phyloP scores from a whole-genome alignment of 2,329 filamentous ascomycete genomes.

The Emmonsiellopsis sp. region DNA sequence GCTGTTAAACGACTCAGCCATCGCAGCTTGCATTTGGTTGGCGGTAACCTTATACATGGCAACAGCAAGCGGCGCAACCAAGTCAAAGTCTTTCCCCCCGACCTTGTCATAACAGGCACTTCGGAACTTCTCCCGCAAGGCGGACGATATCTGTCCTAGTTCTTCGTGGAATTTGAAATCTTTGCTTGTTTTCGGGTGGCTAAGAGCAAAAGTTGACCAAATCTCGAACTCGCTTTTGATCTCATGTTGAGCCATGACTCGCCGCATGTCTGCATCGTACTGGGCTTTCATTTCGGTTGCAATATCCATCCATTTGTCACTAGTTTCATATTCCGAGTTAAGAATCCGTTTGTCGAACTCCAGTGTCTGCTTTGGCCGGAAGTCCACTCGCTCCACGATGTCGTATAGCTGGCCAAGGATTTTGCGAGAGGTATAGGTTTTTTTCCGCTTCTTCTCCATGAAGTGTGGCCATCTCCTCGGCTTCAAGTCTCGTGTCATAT shows the following conservation, averaged over 20 bases:
- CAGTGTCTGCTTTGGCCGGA: constrained; percentile 51
- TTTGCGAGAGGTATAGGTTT: constrained; percentile 56
- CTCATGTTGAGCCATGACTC: constrained; percentile 77
- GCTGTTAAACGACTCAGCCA: constrained; percentile 40
- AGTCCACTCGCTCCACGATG: constrained; percentile 58
- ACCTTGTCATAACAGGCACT: constrained; percentile 57
- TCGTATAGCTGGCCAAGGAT: constrained; percentile 80
- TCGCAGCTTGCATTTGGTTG: constrained; percentile 55
- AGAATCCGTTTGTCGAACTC: constrained; percentile 69
- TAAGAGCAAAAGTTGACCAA: constrained; percentile 76
- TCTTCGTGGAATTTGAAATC: constrained; percentile 87
- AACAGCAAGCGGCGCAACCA: constrained; percentile 63
- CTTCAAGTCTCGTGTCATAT: constrained; percentile 53
- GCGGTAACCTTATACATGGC: constrained; percentile 84
- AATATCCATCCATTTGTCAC: constrained; percentile 45
- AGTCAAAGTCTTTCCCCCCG: constrained; percentile 49
- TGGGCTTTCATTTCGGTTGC: constrained; percentile 61
- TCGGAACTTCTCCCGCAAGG: constrained; percentile 61
- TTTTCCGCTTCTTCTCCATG: constrained; percentile 58
- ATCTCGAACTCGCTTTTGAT: constrained; percentile 86
- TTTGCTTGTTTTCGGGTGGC: constrained; percentile 59
- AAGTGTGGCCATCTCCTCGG: constrained; percentile 71
- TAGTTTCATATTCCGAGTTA: constrained; percentile 46
- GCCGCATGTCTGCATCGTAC: constrained; percentile 68
- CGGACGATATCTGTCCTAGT: constrained; percentile 58